Evolutionary conservation across 2,329 filamentous ascomycete species (phyloP), one percentile per base, ranked within the genome.

Genomic region (Fusarium sp.): DNA sequence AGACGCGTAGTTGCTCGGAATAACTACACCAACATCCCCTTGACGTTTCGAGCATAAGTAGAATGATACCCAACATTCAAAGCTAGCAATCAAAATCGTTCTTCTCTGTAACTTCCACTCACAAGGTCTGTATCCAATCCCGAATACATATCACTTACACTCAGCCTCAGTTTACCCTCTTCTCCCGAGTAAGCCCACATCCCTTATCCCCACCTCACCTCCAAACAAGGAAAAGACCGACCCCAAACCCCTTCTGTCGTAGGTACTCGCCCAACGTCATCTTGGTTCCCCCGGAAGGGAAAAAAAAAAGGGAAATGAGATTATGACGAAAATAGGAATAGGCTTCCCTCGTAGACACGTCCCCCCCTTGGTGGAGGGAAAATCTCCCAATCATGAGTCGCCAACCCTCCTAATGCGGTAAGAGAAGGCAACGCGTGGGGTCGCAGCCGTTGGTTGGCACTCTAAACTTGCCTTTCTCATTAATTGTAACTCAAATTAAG

Each of bases 241-340:
- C 38, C 65, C 65, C 64, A 67, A 63, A 48, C 64, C 62, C 34
- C 48, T 62, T 65, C 56, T 36, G 62, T 56, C 61, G 45, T 63
- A 63, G 59, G 59, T 47, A 38, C 24, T 54, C 24, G 30, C 38
- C 39, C 49, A 68, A 62, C 60, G 60, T 55, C 65, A 68, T 62
- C 36, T 61, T 44, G 43, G 30, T 61, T 40, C 43, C 49, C 30
- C 43, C 46, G 24, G 20, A 42, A 36, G 42, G 32, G 50, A 62
- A 19, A 21, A 44, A 24, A 23, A 42, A 36, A 44, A 32, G 53
- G 56, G 36, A 62, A 66, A 57, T 40, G 24, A 48, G 50, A 32
- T 51, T 67, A 60, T 52, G 45, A 68, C 65, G 51, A 51, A 80
- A 96, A 57, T 44, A 68, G 65, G 48, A 68, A 68, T 28, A 51